Evolutionary conservation across 2,329 filamentous ascomycete species (phyloP).

Genomic region (Volutella citrinella): DNA sequence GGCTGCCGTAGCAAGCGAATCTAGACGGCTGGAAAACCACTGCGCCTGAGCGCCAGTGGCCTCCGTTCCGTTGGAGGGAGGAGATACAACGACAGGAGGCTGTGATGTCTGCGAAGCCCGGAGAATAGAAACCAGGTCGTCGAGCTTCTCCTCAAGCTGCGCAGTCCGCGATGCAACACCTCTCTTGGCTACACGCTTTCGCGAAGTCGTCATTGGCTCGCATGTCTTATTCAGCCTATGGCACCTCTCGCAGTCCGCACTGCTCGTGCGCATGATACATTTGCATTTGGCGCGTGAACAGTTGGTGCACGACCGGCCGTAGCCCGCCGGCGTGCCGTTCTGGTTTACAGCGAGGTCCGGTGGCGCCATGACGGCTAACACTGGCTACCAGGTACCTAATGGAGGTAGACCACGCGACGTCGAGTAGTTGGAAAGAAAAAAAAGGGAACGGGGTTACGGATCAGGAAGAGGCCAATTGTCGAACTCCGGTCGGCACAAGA

Average conservation of each 20-base stretch:
- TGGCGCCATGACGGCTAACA: conserved; percentile 19
- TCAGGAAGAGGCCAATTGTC: no score
- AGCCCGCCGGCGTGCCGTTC: conserved; percentile 33
- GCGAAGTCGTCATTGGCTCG: conserved; percentile 39
- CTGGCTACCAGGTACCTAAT: no score
- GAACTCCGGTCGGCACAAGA: no score
- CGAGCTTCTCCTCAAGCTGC: conserved; percentile 48
- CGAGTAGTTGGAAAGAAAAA: no score
- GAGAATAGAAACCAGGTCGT: conserved; percentile 46
- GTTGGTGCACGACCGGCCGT: conserved; percentile 44
- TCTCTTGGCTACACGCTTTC: conserved; percentile 35
- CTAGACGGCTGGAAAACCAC: conserved; percentile 29
- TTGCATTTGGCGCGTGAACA: conserved; percentile 48
- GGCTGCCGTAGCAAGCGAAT: conserved; percentile 35
- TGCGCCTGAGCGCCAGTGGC: conserved; percentile 11
- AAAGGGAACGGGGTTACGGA: no score
- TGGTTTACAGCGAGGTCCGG: conserved; percentile 12
- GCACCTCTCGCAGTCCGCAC: conserved; percentile 38
- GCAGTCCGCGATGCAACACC: conserved; percentile 36
- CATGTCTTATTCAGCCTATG: conserved; percentile 47
- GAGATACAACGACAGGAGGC: conserved; percentile 13
- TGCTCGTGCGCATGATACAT: conserved; percentile 39
- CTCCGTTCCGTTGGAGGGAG: conserved; percentile 4
- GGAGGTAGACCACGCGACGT: no score
- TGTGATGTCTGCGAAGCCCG: conserved; percentile 27